Percentiles rank a stretch among this genome's conserved stretches.
phyloP scores from a whole-genome alignment of 306 rosid species.

The Parietaria judaica region DNA sequence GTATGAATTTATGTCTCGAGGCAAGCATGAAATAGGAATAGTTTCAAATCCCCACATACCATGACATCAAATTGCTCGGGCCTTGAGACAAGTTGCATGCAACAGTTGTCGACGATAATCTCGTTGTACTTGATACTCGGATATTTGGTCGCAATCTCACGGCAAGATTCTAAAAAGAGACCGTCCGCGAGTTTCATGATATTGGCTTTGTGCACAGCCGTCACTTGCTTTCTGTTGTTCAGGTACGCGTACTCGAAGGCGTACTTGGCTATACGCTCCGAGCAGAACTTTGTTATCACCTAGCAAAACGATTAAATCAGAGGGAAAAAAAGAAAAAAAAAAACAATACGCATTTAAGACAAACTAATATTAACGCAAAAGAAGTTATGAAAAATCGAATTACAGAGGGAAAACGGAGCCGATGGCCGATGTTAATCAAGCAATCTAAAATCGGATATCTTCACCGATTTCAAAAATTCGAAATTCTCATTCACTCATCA shows the following conservation, averaged over 20 bases:
- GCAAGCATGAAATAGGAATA: too few relatives aligned
- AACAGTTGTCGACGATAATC: slow-evolving; percentile 79
- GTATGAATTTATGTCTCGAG: not conserved
- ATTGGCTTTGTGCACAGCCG: slow-evolving; percentile 96
- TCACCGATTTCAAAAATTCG: too few relatives aligned
- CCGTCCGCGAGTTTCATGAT: slow-evolving; percentile 96
- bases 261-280: slow-evolving; percentile 76
- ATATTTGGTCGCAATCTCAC: slow-evolving; percentile 58
- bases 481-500: too few relatives aligned
- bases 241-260: slow-evolving; percentile 93
- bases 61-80: slow-evolving; percentile 91
- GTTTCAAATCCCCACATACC: slow-evolving; percentile 36
- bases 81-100: slow-evolving; percentile 89
- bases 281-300: slow-evolving; percentile 94
- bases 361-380: too few relatives aligned
- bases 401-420: not conserved
- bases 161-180: slow-evolving; percentile 77
- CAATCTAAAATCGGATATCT: too few relatives aligned
- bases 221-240: slow-evolving; percentile 78
- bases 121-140: slow-evolving; percentile 57
- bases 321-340: slow-evolving; percentile 3
- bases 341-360: not conserved
- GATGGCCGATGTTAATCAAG: too few relatives aligned
- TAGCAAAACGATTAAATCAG: slow-evolving; percentile 34
- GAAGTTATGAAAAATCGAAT: not conserved